Evolutionary conservation across 495 filamentous ascomycete species (phyloP), one percentile per base, ranked within the genome.

Genomic region (Aspergillus baeticus): DNA sequence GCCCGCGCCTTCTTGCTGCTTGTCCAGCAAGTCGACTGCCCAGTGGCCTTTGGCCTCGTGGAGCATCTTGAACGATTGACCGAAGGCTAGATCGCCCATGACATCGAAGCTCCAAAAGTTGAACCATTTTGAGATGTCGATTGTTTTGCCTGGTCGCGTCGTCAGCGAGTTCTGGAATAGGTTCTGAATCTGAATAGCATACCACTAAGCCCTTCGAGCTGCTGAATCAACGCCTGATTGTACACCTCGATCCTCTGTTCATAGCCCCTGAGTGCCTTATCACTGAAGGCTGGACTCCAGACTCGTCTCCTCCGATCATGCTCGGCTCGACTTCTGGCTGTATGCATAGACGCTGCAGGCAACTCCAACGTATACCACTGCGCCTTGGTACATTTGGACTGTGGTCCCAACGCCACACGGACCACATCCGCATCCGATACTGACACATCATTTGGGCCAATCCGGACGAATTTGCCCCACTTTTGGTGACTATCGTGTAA

Each of bases 71-170:
- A 76, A 78, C 4, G 64, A 59, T 17, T 64, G 52, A 1, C 64
- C 66, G 49, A 77, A 77, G 1, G 69, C 68, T 5, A 75, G 52
- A 10, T 77, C 71, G 43, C 75, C 73, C 71, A 77, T 74, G 11
- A 72, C 53, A 39, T 78, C 75, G 47, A 68, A 77, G 42, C 45
- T 61, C 51, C 66, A 77, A 41, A 63, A 63, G 15, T 54, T 54
- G 55, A 76, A 69, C 65, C 61, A 72, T 21, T 66, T 29, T 15
- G 55, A 54, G 15, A 68, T 54, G 48, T 78, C 64, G 11, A 75
- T 47, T 7, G 60, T 20, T 37, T 59, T 20, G 2, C 61, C 69
- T 26, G 38, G 17, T n/a, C n/a, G n/a, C n/a, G n/a, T n/a, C n/a
- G n/a, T 29, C 26, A 41, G 37, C 7, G 37, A 41, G 37, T n/a